These are phyloP conservation scores for Talaromyces marneffei DNA, from an alignment of 2,329 filamentous ascomycete genomes.

Conservation along the genomic window DNA sequence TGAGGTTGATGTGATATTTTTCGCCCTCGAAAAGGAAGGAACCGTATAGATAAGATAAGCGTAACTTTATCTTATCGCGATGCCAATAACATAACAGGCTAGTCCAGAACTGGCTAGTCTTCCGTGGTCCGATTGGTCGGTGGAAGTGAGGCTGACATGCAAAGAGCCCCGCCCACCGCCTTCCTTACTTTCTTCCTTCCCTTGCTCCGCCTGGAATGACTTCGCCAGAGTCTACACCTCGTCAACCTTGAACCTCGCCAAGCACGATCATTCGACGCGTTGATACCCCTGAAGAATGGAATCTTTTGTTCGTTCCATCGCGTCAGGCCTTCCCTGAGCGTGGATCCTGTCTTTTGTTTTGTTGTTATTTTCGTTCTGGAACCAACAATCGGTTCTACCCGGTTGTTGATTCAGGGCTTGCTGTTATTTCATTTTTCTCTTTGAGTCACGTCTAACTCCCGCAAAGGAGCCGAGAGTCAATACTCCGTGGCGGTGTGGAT, in stretches of 20 bases:
- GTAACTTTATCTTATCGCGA: not conserved
- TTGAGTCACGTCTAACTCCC: not conserved
- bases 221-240: too few species aligned
- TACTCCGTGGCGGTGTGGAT: not conserved
- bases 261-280: not conserved
- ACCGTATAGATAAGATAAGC: not conserved
- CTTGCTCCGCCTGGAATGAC: not conserved
- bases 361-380: not conserved
- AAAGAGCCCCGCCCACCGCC: not conserved
- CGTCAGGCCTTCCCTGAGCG: not conserved
- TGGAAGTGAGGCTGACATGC: constrained; percentile 15
- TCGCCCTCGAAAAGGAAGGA: not conserved
- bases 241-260: not conserved
- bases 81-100: not conserved
- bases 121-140: not conserved
- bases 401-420: constrained; percentile 8
- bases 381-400: not conserved
- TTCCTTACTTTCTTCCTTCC: constrained; percentile 1
- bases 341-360: not conserved
- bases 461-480: not conserved
- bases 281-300: not conserved
- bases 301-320: not conserved
- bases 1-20: not conserved
- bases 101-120: not conserved
- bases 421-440: constrained; percentile 5